Evolutionary conservation across 805 yeast genomes (phyloP).

Genomic region (Saturnispora serradocipensis): DNA sequence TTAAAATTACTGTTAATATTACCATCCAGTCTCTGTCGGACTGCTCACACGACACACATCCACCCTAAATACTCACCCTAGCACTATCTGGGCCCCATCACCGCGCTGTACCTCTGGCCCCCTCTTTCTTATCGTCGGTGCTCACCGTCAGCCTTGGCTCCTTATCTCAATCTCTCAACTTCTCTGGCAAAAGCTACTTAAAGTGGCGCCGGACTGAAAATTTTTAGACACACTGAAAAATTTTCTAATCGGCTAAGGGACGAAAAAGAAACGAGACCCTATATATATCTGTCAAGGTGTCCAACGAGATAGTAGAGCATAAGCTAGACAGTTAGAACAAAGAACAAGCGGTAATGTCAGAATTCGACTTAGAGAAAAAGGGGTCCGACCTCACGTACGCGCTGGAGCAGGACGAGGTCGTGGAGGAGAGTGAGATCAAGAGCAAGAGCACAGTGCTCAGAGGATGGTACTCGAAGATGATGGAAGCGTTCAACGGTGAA

Average conservation of each 20-base stretch:
- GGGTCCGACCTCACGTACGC: constrained; percentile 14
- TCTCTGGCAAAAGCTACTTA: background rate
- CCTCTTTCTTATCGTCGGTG: background rate
- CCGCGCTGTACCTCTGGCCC: background rate
- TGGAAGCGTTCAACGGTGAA: constrained; percentile 36
- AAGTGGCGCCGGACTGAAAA: background rate
- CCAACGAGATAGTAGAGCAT: constrained; percentile 22
- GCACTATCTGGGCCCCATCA: too few relatives aligned
- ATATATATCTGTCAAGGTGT: background rate
- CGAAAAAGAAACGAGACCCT: background rate
- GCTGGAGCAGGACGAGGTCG: constrained; percentile 11
- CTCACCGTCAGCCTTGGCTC: background rate
- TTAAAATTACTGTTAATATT: background rate
- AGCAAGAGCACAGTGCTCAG: constrained; percentile 6
- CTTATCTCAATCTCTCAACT: background rate
- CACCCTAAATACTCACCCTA: too few relatives aligned
- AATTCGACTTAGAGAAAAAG: constrained; percentile 22
- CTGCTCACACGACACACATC: too few relatives aligned
- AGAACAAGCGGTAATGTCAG: constrained; percentile 1
- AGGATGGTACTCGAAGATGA: constrained; percentile 18
- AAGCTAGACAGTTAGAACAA: too few relatives aligned
- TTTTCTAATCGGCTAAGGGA: background rate
- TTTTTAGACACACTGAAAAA: background rate
- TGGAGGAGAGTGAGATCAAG: constrained; percentile 17
- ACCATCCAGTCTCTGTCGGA: background rate